These are phyloP conservation scores for Cairneyella variabilis DNA, from an alignment of 495 filamentous ascomycete genomes.

Conservation along the genomic window DNA sequence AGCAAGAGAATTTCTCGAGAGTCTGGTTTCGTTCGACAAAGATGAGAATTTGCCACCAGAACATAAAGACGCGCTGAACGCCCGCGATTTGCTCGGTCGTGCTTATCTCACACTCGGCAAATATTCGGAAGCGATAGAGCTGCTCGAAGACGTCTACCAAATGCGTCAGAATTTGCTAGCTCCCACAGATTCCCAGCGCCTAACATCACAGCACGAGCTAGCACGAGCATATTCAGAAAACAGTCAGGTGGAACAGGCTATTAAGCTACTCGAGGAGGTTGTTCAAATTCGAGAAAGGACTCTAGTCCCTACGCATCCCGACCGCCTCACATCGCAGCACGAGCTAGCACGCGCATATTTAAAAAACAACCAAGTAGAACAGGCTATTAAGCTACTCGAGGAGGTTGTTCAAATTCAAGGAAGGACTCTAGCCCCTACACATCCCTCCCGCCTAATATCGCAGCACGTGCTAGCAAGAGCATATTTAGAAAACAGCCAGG, in stretches of 20 bases:
- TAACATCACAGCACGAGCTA: slow-evolving; percentile 4
- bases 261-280: slow-evolving; percentile 33
- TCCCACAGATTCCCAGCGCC: neutral
- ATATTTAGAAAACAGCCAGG: too few relatives aligned
- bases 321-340: slow-evolving; percentile 10
- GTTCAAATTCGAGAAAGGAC: slow-evolving; percentile 18
- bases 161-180: slow-evolving; percentile 1
- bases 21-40: neutral
- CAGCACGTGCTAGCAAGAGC: neutral
- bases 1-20: neutral
- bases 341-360: slow-evolving; percentile 6
- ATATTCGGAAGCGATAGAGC: slow-evolving; percentile 24
- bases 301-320: neutral
- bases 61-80: neutral
- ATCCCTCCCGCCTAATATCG: neutral
- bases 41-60: neutral
- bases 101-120: slow-evolving; percentile 21
- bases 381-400: slow-evolving; percentile 33
- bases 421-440: neutral
- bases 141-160: slow-evolving; percentile 34
- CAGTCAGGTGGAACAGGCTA: slow-evolving; percentile 27
- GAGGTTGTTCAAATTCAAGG: slow-evolving; percentile 28
- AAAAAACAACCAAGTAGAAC: slow-evolving; percentile 23
- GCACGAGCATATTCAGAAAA: slow-evolving; percentile 1
- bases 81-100: neutral